Evolutionary conservation across 2,329 filamentous ascomycete genomes (phyloP), one percentile per base, ranked within the genome.

Genomic region (Exophiala sp.): DNA sequence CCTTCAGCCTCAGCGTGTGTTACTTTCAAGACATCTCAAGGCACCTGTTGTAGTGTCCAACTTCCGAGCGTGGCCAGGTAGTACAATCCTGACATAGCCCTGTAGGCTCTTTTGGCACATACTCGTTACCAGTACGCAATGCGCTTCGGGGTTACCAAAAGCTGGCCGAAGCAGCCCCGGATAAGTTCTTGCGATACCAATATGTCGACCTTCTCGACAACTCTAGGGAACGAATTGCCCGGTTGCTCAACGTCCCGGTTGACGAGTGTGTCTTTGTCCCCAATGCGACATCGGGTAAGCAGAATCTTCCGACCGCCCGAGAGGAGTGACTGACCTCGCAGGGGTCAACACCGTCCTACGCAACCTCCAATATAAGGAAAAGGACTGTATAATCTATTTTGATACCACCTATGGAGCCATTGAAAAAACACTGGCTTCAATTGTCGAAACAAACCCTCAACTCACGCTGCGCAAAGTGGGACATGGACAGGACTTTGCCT

Each of bases 321-420:
- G 35, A 9, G 9, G 22, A 5, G 18, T 30, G 14, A 8, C 46
- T 50, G 43, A 50, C 22, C 7, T 1, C 40, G 14, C 41, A 58
- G 87, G 80, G 19, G 69, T 89, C 40, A 91, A 93, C 68, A 86
- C 82, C 0, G 79, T 95, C 3, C 76, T 95, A n/a, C 80, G 84
- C 35, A 90, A 85, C 64, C 67, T 96, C 1, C 63, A 65, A 1
- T 95, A 83, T 75, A 66, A 79, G 30, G 83, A 84, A 53, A 61
- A 60, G 34, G 90, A 96, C 63, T 81, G 85, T 55, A 85, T 67
- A 48, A 58, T 67, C 40, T 60, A 64, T 24, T 94, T 95, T 64
- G 78, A 77, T 30, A 88, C 86, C 34, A 78, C 89, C 45, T 95
- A 95, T 65, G 82, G 82, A 48, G 82, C 81, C 1, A 89, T 88